Percentiles rank a stretch among this genome's conserved stretches.
Evolutionary conservation across 192 early-diverging fungal species (phyloP).

Genomic region (Gaertneriomyces sp.): DNA sequence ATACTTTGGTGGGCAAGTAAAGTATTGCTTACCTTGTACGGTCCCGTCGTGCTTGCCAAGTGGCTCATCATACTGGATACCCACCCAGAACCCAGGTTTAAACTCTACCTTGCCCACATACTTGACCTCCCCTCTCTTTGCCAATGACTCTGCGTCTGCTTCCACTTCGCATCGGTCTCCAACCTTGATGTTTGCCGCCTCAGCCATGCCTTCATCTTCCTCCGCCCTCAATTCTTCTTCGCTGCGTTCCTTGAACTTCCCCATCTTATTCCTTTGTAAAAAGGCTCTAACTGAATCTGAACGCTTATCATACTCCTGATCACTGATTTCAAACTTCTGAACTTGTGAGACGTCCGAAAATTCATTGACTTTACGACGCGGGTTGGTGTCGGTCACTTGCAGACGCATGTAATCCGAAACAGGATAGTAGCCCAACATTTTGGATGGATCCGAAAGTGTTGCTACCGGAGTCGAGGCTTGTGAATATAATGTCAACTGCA

Average conservation of each 20-base stretch:
- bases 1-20: conserved; percentile 65
- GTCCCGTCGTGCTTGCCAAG: conserved; percentile 91
- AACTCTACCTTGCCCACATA: conserved; percentile 69
- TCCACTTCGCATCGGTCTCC: conserved; percentile 84
- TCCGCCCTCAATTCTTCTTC: conserved; percentile 51
- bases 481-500: conserved; percentile 62
- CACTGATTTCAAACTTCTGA: conserved; percentile 87
- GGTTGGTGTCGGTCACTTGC: conserved; percentile 71
- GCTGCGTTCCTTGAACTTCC: conserved; percentile 69
- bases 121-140: conserved; percentile 48
- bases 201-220: conserved; percentile 58
- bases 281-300: conserved; percentile 84
- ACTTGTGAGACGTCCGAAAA: conserved; percentile 87
- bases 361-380: conserved; percentile 60
- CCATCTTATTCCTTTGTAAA: conserved; percentile 83
- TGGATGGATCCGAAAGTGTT: conserved; percentile 40
- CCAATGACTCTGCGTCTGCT: conserved; percentile 47
- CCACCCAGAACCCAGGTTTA: conserved; percentile 88
- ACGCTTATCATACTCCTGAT: conserved; percentile 83
- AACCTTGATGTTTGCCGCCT: conserved; percentile 66
- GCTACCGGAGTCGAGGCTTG: conserved; percentile 49
- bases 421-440: conserved; percentile 85
- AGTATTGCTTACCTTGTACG: conserved; percentile 74
- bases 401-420: conserved; percentile 77
- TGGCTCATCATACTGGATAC: conserved; percentile 94